phyloP scores from a whole-genome alignment of 2,329 filamentous ascomycete genomes.

The Hypoxylon sp. region DNA sequence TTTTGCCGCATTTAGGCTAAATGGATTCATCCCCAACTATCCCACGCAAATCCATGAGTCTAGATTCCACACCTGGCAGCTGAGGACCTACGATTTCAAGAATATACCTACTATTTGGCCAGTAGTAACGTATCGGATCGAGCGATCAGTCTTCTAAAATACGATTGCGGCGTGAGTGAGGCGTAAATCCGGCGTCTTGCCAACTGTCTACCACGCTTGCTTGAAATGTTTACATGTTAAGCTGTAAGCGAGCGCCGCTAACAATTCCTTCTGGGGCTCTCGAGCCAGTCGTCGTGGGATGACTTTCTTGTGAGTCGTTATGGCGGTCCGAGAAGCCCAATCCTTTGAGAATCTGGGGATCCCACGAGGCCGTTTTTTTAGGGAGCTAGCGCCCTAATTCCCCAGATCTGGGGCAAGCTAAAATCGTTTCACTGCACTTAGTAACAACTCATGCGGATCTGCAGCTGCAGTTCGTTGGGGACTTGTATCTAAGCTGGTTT shows the following conservation, averaged over 20 bases:
- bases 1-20: slow-evolving; percentile 48
- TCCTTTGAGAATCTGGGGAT: slow-evolving; percentile 30
- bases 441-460: slow-evolving; percentile 32
- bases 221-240: not conserved
- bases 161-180: slow-evolving; percentile 21
- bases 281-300: slow-evolving; percentile 1
- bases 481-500: slow-evolving; percentile 2
- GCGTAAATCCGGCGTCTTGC: slow-evolving; percentile 23
- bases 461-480: not conserved
- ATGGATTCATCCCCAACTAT: slow-evolving; percentile 28
- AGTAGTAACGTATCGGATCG: slow-evolving; percentile 29
- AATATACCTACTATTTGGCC: slow-evolving; percentile 10
- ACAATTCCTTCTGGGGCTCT: slow-evolving; percentile 20
- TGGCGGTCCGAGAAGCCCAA: slow-evolving; percentile 36
- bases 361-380: slow-evolving; percentile 13
- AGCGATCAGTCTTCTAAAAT: slow-evolving; percentile 29
- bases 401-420: slow-evolving; percentile 41
- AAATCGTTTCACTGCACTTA: slow-evolving; percentile 17
- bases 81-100: slow-evolving; percentile 30
- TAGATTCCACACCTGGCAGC: slow-evolving; percentile 32
- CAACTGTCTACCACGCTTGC: slow-evolving; percentile 6
- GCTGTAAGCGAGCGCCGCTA: slow-evolving; percentile 29
- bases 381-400: slow-evolving; percentile 28
- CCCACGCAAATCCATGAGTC: slow-evolving; percentile 34
- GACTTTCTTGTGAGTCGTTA: slow-evolving; percentile 25